Evolutionary conservation across 2,329 filamentous ascomycete genomes (phyloP).

Genomic region (Ceratocystiopsis sp.): DNA sequence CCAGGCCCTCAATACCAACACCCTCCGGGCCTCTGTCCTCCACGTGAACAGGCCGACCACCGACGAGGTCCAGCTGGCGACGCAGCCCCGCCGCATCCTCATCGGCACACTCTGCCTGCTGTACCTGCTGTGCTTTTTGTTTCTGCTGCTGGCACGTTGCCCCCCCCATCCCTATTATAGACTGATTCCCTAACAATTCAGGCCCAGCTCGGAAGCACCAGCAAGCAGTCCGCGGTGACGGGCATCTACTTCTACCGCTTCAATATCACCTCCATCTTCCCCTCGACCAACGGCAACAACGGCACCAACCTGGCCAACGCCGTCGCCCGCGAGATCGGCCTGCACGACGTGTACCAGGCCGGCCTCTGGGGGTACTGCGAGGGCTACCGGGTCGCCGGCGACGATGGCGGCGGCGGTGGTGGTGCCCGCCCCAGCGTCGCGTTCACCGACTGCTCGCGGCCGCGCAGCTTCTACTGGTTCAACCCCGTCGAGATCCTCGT

Average conservation of each 20-base stretch:
- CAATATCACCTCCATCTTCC: conserved; percentile 64
- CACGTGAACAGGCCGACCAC: conserved; percentile 13
- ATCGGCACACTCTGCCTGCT: conserved; percentile 48
- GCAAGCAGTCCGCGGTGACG: conserved; percentile 41
- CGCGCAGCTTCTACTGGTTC: conserved; percentile 68
- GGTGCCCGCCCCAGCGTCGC: neutral
- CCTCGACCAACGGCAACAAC: conserved; percentile 48
- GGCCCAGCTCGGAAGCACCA: conserved; percentile 48
- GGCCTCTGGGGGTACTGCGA: conserved; percentile 89
- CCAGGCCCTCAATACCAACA: conserved; percentile 10
- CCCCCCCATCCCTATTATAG: neutral
- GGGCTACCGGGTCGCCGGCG: conserved; percentile 57
- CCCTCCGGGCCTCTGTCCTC: conserved; percentile 6
- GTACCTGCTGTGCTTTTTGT: conserved; percentile 44
- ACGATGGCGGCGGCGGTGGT: conserved; percentile 22
- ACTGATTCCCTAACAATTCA: neutral
- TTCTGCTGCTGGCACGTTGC: conserved; percentile 52
- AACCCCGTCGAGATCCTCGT: conserved; percentile 73
- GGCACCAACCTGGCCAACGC: conserved; percentile 67
- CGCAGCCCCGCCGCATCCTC: conserved; percentile 39
- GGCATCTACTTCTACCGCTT: conserved; percentile 74
- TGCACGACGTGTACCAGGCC: conserved; percentile 90
- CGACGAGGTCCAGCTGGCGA: conserved; percentile 19
- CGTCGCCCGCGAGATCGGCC: conserved; percentile 67
- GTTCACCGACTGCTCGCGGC: conserved; percentile 45